A percentile compares a stretch with the other conserved stretches of the same genome.
These are phyloP conservation scores for Penicillium sp. DNA, from an alignment of 2,329 filamentous ascomycete genomes.

Conservation along the genomic window DNA sequence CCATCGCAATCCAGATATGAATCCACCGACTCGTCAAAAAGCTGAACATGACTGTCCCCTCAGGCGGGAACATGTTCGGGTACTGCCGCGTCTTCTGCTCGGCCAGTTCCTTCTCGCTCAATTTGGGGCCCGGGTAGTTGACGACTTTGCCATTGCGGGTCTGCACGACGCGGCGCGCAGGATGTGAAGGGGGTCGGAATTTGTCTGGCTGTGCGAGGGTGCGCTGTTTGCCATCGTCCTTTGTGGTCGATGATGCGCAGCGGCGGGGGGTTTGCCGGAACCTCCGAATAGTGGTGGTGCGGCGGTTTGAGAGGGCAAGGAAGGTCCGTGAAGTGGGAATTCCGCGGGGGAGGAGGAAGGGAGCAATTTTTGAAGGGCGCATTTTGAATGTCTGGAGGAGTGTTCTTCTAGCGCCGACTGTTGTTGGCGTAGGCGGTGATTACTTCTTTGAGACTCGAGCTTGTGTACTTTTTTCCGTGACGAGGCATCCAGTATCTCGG, in stretches of 20 bases:
- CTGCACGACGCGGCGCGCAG: constrained; percentile 67
- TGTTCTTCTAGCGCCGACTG: constrained; percentile 1
- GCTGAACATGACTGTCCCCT: constrained; percentile 81
- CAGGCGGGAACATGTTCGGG: constrained; percentile 85
- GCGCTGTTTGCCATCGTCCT: constrained; percentile 58
- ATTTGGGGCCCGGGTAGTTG: constrained; percentile 73
- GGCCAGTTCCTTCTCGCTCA: constrained; percentile 68
- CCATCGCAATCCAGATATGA: constrained; percentile 83
- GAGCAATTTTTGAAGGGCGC: constrained; percentile 56
- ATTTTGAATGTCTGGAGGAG: constrained; percentile 13
- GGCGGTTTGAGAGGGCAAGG: constrained; percentile 31
- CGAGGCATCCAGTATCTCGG: background rate
- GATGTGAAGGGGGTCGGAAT: constrained; percentile 92
- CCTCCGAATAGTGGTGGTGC: constrained; percentile 19
- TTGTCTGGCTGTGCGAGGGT: constrained; percentile 84
- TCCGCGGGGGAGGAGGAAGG: constrained; percentile 70
- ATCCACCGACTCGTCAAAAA: constrained; percentile 78
- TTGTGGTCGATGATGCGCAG: constrained; percentile 26
- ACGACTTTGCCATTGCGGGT: constrained; percentile 37
- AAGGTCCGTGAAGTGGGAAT: constrained; percentile 39
- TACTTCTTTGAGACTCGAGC: background rate
- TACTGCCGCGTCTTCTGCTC: constrained; percentile 75
- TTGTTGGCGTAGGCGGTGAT: constrained; percentile 13
- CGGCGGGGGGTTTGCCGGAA: constrained; percentile 22
- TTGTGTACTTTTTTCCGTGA: background rate